Base-by-base conservation (phyloP, 345 rosid species). In the Mallotus nudiflorus region DNA sequence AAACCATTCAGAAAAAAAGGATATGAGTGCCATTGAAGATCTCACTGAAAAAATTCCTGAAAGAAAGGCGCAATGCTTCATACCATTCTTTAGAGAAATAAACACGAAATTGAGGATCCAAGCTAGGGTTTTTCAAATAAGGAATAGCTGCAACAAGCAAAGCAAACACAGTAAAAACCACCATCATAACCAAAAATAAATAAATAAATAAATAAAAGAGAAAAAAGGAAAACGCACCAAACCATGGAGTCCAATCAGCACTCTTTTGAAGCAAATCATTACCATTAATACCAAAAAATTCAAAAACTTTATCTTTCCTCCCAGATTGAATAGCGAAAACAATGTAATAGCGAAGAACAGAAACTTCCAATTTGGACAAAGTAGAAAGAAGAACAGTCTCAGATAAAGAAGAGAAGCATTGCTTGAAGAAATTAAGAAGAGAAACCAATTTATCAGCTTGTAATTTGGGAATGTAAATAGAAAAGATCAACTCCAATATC, bases 71-170 rank as follows among this genome's bases (percentile, higher is more conserved):
- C 85, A 89, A 65, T 18, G 89, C 88, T 42, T 83, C 87, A 45
- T 67, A 81, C 93, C 93, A 89, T 64, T 89, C 88, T 81, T 86
- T 89, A 1, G 93, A 79, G 74, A 89, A 89, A 60, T 81, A 89
- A 73, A 84, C 46, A 1, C 82, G 84, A 78, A 89, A 89, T 63
- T 76, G 88, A 69, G 91, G 82, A 73, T 89, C 93, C 81, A 67
- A 59, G 80, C 78, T 78, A 29, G 93, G 89, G 65, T 75, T 89
- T 82, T 81, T 86, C 72, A 85, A 51, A 76, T 85, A 89, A 18
- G 89, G 88, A 62, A 89, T 71, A 40, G 91, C 93, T 89, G 82
- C 81, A 80, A 16, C 53, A 67, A 3, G 16, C 59, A 20, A 63
- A 49, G 55, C 67, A 58, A 70, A 42, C 9, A 48, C 72, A 0